Evolutionary conservation across 2,329 filamentous ascomycete genomes (phyloP).

Genomic region (Alternaria infectoria): DNA sequence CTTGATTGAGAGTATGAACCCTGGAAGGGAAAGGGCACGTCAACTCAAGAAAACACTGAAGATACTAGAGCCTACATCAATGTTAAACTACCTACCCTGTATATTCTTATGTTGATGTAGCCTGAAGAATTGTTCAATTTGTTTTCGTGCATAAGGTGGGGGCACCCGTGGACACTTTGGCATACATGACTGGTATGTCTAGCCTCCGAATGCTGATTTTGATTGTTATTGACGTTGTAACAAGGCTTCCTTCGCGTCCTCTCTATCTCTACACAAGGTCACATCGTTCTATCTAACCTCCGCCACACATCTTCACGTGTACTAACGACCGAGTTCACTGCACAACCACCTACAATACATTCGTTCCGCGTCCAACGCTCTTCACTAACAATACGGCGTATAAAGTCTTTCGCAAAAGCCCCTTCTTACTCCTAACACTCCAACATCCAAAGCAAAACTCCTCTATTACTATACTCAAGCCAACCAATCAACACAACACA

Average conservation of each 20-base stretch:
- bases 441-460: neutral
- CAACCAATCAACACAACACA: neutral
- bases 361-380: neutral
- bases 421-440: neutral
- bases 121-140: too few relatives aligned
- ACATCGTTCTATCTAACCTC: neutral
- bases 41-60: neutral
- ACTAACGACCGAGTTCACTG: neutral
- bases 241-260: neutral
- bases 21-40: neutral
- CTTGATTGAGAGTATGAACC: neutral
- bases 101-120: too few relatives aligned
- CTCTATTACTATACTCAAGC: too few relatives aligned
- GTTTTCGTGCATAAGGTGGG: neutral
- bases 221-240: neutral
- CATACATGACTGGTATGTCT: neutral
- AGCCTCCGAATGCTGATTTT: fast-evolving
- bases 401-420: neutral
- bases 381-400: neutral
- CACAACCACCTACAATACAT: neutral
- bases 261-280: neutral
- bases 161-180: too few relatives aligned
- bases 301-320: neutral
- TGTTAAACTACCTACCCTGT: fast-evolving
- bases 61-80: neutral